phyloP scores from a whole-genome alignment of 2,329 filamentous ascomycete species.

The Meredithiella fracta region DNA sequence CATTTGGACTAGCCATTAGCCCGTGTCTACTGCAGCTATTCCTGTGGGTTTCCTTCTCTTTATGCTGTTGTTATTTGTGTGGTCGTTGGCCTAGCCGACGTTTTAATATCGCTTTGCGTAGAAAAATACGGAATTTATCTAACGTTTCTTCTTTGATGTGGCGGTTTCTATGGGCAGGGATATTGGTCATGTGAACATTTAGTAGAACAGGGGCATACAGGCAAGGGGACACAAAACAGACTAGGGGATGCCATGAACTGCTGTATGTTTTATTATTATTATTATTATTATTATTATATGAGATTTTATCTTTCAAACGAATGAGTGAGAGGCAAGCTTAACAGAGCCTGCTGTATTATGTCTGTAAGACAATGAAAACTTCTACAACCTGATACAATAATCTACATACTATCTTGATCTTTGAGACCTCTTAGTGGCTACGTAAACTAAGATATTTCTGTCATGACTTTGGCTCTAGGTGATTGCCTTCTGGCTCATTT shows the following conservation, averaged over 20 bases:
- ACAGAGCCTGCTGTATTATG: neutral
- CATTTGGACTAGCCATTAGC: too few relatives aligned
- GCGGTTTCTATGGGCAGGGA: neutral
- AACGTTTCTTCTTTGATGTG: neutral
- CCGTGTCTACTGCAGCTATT: too few relatives aligned
- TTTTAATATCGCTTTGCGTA: neutral
- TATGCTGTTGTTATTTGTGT: neutral
- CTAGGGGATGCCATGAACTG: neutral
- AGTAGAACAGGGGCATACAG: neutral
- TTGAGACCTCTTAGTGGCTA: neutral
- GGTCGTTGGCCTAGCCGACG: too few relatives aligned
- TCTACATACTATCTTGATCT: too few relatives aligned
- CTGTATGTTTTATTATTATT: neutral
- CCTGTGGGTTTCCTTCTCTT: too few relatives aligned
- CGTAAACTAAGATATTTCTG: neutral
- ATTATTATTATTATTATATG: neutral
- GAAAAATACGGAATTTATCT: neutral
- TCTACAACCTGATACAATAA: neutral
- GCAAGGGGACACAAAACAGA: neutral
- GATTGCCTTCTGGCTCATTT: neutral
- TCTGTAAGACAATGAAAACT: neutral
- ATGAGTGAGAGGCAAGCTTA: neutral
- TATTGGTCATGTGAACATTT: neutral
- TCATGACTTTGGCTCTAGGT: neutral
- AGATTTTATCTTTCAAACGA: neutral